phyloP scores from a whole-genome alignment of 2,329 filamentous ascomycete genomes.

The Ophiostoma sp. region DNA sequence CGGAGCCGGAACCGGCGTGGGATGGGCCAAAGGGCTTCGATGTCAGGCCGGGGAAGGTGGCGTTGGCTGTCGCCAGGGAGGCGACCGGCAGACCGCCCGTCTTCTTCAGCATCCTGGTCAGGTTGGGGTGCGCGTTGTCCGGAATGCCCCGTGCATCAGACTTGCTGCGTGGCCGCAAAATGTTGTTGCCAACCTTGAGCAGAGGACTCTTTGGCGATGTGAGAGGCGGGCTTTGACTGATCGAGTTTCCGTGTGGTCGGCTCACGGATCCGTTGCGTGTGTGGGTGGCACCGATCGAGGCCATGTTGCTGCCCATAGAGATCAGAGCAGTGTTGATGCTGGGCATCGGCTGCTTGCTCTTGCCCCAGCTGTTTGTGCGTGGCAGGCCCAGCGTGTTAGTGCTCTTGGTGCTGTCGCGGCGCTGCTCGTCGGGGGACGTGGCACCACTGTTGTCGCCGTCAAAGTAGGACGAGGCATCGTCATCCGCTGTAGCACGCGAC shows the following conservation, averaged over 20 bases:
- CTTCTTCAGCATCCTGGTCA: slow-evolving; percentile 49
- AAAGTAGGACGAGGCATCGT: slow-evolving; percentile 33
- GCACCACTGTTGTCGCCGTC: slow-evolving; percentile 31
- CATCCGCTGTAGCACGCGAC: slow-evolving; percentile 38
- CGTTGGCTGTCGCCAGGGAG: slow-evolving; percentile 40
- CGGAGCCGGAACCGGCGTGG: background rate
- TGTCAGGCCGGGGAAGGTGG: slow-evolving; percentile 21
- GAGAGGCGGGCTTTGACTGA: slow-evolving; percentile 36
- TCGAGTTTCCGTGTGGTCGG: slow-evolving; percentile 21
- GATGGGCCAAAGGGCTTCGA: background rate
- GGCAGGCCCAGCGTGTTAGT: slow-evolving; percentile 49
- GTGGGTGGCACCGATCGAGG: slow-evolving; percentile 53
- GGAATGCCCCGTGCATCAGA: slow-evolving; percentile 44
- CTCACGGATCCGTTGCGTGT: slow-evolving; percentile 57
- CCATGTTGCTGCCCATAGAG: slow-evolving; percentile 50
- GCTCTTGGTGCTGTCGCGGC: slow-evolving; percentile 34
- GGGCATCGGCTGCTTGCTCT: slow-evolving; percentile 44
- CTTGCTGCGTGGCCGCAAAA: slow-evolving; percentile 54
- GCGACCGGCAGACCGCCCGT: slow-evolving; percentile 52
- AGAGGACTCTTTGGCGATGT: slow-evolving; percentile 46
- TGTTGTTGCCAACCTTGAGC: slow-evolving; percentile 44
- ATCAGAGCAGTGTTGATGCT: slow-evolving; percentile 56
- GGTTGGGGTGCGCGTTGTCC: slow-evolving; percentile 39
- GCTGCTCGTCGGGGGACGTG: slow-evolving; percentile 23
- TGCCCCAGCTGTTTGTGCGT: slow-evolving; percentile 48